A percentile compares a stretch with the other conserved stretches of the same genome.
These are phyloP conservation scores for Linanthus parryae DNA, from an alignment of 148 eudicot species.

Conservation along the genomic window DNA sequence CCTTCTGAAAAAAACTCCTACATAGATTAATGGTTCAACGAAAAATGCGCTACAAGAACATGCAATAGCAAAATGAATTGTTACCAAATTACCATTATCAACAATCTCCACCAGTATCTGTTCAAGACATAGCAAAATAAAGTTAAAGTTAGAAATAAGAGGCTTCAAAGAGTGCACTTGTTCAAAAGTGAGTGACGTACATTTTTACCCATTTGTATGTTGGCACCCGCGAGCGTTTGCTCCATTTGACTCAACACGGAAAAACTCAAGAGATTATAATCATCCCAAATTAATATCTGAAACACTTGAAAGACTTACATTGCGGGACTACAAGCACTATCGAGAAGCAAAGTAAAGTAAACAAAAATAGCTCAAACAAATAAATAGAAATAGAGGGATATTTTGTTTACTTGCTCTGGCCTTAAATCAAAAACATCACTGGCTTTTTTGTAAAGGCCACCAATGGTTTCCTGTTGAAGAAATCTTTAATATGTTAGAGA, in stretches of 20 bases:
- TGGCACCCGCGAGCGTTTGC: constrained; percentile 92
- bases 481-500: constrained; percentile 8
- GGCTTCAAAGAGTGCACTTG: no score
- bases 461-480: constrained; percentile 69
- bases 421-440: constrained; percentile 75
- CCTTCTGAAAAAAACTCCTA: no score
- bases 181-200: constrained; percentile 66
- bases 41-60: no score
- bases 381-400: not conserved
- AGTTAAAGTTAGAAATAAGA: no score
- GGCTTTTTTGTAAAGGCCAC: constrained; percentile 81
- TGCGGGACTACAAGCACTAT: no score
- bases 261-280: constrained; percentile 66
- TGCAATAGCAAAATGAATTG: no score
- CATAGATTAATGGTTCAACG: no score
- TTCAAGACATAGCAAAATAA: no score
- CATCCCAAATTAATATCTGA: constrained; percentile 86
- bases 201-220: constrained; percentile 95
- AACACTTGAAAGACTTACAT: no score
- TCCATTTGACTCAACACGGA: constrained; percentile 74
- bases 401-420: constrained; percentile 58
- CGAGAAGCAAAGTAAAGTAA: not conserved
- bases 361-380: not conserved
- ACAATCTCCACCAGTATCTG: no score
- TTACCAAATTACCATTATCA: no score